These are phyloP conservation scores for Aureobasidium sp. DNA, from an alignment of 2,329 filamentous ascomycete genomes.

Conservation along the genomic window DNA sequence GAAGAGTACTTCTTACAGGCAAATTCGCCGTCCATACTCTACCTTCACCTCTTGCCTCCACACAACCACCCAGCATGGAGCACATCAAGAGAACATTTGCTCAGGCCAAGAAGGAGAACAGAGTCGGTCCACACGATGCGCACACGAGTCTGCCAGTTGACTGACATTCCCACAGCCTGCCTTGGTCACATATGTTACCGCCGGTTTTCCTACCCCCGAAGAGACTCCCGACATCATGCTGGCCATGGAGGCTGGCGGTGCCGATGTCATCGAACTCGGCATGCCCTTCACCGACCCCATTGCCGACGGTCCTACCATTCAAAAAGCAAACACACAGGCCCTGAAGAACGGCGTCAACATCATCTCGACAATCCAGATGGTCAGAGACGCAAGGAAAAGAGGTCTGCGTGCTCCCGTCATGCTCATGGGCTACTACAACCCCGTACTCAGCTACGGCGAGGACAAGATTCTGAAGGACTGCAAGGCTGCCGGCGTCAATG, in stretches of 20 bases:
- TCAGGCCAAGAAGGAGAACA: conserved; percentile 41
- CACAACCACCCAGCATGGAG: conserved; percentile 31
- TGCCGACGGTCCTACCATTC: conserved; percentile 93
- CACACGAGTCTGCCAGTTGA: background rate
- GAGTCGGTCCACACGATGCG: conserved; percentile 23
- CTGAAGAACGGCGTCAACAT: conserved; percentile 84
- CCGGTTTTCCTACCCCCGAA: conserved; percentile 76
- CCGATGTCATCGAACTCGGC: conserved; percentile 91
- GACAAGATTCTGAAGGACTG: conserved; percentile 79
- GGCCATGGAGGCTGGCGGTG: conserved; percentile 83
- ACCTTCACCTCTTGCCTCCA: background rate
- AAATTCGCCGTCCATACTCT: background rate
- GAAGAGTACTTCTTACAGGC: background rate
- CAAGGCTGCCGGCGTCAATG: conserved; percentile 76
- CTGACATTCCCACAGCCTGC: conserved; percentile 51
- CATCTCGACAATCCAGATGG: conserved; percentile 68
- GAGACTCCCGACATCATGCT: conserved; percentile 78
- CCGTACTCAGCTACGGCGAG: conserved; percentile 87
- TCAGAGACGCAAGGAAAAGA: conserved; percentile 65
- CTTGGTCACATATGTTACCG: conserved; percentile 92
- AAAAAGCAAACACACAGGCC: conserved; percentile 84
- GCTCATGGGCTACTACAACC: conserved; percentile 99
- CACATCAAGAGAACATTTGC: conserved; percentile 42
- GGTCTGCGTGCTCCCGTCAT: conserved; percentile 77
- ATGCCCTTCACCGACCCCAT: conserved; percentile 97